Base-by-base conservation (phyloP, 805 yeast species). In the Candida oleophila region DNA sequence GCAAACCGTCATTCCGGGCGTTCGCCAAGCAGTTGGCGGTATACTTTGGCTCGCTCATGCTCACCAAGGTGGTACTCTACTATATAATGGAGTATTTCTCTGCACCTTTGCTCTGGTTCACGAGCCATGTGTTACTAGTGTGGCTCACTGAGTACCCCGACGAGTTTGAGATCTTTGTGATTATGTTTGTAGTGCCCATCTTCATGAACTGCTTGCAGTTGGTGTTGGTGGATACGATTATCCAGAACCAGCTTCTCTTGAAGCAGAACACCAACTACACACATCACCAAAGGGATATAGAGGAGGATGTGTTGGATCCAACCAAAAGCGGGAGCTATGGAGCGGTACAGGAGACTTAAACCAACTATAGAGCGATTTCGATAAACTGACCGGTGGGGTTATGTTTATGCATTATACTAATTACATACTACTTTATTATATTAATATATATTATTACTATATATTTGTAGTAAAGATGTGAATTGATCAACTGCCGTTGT, bases 61-160 rank as follows among this genome's bases (percentile, higher is more conserved):
- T 83, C 44, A 87, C 89, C 76, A 94, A 94, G 62, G 53, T 80
- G 49, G 51, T 85, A 1, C 61, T 89, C 34, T 74, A 87, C 34
- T 75, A 81, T 42, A 65, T 73, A 32, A 79, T 83, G 53, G 91
- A 90, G 38, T 71, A 83, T 48, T 78, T 88, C 50, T 91, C 87
- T 50, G 71, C 71, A 4, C 69, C 68, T 46, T 55, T 73, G 22
- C 50, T 73, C 28, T 73, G 77, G 77, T 53, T 70, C 35, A 71
- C 87, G 39, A 89, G 95, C 12, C 83, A 83, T 48, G 81, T 87
- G 71, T 66, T 90, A 30, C 69, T 92, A 21, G 80, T 87, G n/a
- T 87, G 96, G 94, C 80, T 94, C 3, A 84, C 85, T 55, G 80
- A 79, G 44, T 82, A 83, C 63, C 94, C 96, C 2, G 82, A 85